Evolutionary conservation across 2,329 filamentous ascomycete genomes (phyloP).

Genomic region (Aquanectria penicillioides): DNA sequence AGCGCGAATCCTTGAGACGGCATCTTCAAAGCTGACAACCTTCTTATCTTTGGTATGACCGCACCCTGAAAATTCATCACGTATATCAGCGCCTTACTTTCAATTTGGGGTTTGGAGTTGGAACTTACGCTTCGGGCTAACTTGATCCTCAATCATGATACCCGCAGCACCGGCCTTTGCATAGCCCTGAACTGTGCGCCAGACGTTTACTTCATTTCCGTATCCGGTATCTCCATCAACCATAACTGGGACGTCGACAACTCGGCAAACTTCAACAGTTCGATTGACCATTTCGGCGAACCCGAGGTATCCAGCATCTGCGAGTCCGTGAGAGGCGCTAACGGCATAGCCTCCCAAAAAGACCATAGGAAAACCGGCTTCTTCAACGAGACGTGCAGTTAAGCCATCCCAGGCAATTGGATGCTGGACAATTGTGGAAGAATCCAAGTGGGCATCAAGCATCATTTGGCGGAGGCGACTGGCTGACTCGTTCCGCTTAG

Average conservation of each 20-base stretch:
- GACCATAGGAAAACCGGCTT: slow-evolving; percentile 9
- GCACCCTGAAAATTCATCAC: not conserved
- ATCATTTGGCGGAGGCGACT: not conserved
- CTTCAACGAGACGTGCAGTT: slow-evolving; percentile 5
- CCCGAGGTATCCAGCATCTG: slow-evolving; percentile 10
- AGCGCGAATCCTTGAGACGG: slow-evolving; percentile 1
- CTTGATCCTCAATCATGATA: slow-evolving; percentile 15
- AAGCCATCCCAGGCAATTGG: slow-evolving; percentile 14
- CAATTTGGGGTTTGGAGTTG: too few relatives aligned
- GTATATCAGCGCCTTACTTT: not conserved
- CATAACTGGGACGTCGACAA: slow-evolving; percentile 3
- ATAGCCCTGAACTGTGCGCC: slow-evolving; percentile 6
- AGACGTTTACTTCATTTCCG: slow-evolving; percentile 7
- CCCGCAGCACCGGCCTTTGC: slow-evolving; percentile 8
- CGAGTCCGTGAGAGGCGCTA: slow-evolving; percentile 2
- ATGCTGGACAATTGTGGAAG: not conserved
- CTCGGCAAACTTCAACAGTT: slow-evolving; percentile 7
- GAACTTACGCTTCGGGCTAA: slow-evolving; percentile 1
- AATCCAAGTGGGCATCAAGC: slow-evolving; percentile 1
- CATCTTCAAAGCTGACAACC: slow-evolving; percentile 1
- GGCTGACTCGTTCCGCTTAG: not conserved
- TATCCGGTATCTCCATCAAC: slow-evolving; percentile 9
- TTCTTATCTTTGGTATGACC: slow-evolving; percentile 10
- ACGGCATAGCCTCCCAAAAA: slow-evolving; percentile 9
- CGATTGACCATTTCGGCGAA: slow-evolving; percentile 10